These are phyloP conservation scores for Xylariaceae sp. DNA, from an alignment of 2,329 filamentous ascomycete species.

Conservation along the genomic window DNA sequence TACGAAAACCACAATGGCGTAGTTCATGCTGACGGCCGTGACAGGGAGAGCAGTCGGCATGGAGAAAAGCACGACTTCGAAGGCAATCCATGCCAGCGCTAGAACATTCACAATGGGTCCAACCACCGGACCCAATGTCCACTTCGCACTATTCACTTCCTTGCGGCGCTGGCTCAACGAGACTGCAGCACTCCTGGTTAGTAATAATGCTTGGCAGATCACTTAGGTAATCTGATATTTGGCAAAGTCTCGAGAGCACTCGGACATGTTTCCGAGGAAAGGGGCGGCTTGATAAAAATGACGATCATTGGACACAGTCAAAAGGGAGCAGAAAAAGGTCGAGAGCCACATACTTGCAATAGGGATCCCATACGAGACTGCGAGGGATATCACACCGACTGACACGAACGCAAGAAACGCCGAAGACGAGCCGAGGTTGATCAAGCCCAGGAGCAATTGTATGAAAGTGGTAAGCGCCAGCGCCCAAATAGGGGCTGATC, in stretches of 20 bases:
- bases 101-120: conserved; percentile 38
- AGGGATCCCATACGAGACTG: conserved; percentile 48
- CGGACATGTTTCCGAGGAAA: too few relatives aligned
- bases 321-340: too few relatives aligned
- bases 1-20: conserved; percentile 50
- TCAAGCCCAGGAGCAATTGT: conserved; percentile 46
- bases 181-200: too few relatives aligned
- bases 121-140: conserved; percentile 36
- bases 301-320: too few relatives aligned
- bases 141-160: conserved; percentile 40
- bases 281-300: too few relatives aligned
- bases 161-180: conserved; percentile 37
- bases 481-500: conserved; percentile 49
- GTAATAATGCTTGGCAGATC: too few relatives aligned
- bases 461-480: conserved; percentile 47
- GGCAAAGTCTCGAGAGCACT: too few relatives aligned
- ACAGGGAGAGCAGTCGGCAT: conserved; percentile 24
- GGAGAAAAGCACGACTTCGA: conserved; percentile 46
- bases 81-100: conserved; percentile 42
- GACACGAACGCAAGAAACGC: conserved; percentile 49
- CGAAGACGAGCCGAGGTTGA: conserved; percentile 50
- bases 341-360: too few relatives aligned
- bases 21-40: conserved; percentile 32
- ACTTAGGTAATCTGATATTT: too few relatives aligned
- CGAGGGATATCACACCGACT: conserved; percentile 49